Evolutionary conservation across 495 filamentous ascomycete species (phyloP), one percentile per base, ranked within the genome.

Genomic region (Pyrenopolyporus hunteri): DNA sequence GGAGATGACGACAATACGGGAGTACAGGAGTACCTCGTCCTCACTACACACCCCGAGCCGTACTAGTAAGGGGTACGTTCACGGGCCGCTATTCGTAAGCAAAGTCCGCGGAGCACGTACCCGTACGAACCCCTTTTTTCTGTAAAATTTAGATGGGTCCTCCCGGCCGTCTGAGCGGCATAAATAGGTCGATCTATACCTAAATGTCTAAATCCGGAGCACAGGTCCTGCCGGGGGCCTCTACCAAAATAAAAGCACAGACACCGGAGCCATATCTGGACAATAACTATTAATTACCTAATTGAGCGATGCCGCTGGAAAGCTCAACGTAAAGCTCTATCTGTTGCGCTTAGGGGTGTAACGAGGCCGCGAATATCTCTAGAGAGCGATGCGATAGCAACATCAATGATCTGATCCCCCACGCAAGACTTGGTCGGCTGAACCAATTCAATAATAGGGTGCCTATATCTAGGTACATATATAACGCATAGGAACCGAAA

Each of bases 1-100:
- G 76, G 7, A 67, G 76, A 66, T 81, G 59, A 73, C 11, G n/a
- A 17, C 49, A 42, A 29, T 7, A 22, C 14, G 14, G 0, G 22
- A 28, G 29, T 6, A 8, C 2, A 4, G 0, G 22, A 28, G 29
- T 6, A 8, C 2, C 3, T 19, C 2, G 6, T 36, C 20, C 45
- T 26, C 10, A 7, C n/a, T 23, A n/a, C 37, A 16, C 13, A 42
- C 37, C 37, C 37, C 37, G 37, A 42, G 37, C 10, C 17, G 17
- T 23, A 16, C 19, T 22, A 22, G 19, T 11, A 42, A 22, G n/a
- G n/a, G n/a, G n/a, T n/a, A n/a, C n/a, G n/a, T n/a, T n/a, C 23
- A 42, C 23, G 37, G 19, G 4, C n/a, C 6, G 33, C n/a, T n/a
- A 4, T 8, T 37, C n/a, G 13, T 13, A 22, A 29, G 17, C 13